Evolutionary conservation across 208 protist genomes (phyloP), one percentile per base, ranked within the genome.

Genomic region (Trypanosoma boissoni): DNA sequence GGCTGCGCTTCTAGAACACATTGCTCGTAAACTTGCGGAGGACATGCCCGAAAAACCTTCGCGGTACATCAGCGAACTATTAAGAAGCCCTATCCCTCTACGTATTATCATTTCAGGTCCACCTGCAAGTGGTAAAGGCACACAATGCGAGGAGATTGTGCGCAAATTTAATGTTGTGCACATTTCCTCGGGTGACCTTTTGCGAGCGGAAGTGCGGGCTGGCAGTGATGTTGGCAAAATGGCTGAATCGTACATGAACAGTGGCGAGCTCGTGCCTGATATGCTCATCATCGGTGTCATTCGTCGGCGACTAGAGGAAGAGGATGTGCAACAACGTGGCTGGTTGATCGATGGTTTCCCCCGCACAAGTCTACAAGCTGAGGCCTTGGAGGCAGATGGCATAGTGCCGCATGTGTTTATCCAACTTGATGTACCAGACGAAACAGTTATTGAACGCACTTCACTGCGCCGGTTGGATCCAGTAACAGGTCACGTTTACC

Each of bases 311-410:
- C 68, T 97, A 24, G 41, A 72, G 41, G 27, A 85, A 54, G 78
- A 83, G 14, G 88, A 96, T 44, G 86, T 72, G 16, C 51, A 78
- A 42, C 43, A 74, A 46, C 78, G 91, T 37, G 94, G 94, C 20
- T 97, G 88, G 83, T 68, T 97, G 54, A 71, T 97, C 10, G 91
- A 97, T 56, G 94, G 94, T 28, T 97, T 95, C 64, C 94, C 94
- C 10, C 77, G 91, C 37, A 96, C 80, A 36, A 46, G 67, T 16
- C 73, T 49, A 32, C 94, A 97, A 76, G 94, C 88, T 27, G 59
- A 73, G 45, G 74, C 74, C 28, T 72, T 96, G 18, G 83, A 96
- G 41, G 64, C 63, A 6, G 60, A 60, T 3, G 85, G 88, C 45
- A 70, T 95, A 49, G 57, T 73, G 23, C 80, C 86, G 12, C 69